These are phyloP conservation scores for Fusarium virguliforme DNA, from an alignment of 2,329 filamentous ascomycete species.

Conservation along the genomic window DNA sequence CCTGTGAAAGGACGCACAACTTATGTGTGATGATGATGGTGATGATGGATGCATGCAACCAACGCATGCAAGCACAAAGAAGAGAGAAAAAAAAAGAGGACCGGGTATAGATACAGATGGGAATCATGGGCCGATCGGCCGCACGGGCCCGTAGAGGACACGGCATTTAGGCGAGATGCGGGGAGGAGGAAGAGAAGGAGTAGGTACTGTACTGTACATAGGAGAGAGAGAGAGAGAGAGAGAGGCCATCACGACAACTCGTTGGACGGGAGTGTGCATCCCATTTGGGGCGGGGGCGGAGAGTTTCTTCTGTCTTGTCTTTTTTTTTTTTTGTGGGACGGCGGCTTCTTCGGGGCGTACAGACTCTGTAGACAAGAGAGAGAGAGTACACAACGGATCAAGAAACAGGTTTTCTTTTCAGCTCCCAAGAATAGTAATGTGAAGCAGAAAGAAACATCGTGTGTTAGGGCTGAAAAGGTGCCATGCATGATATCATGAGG, in stretches of 20 bases:
- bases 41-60: neutral
- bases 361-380: neutral
- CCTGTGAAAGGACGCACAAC: neutral
- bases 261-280: conserved; percentile 3
- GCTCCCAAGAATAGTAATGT: conserved; percentile 9
- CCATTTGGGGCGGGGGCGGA: conserved; percentile 16
- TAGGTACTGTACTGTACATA: neutral
- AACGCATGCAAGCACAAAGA: neutral
- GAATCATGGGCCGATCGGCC: conserved; percentile 20
- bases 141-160: conserved; percentile 27
- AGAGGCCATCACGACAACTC: conserved; percentile 8
- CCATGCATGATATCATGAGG: conserved; percentile 11
- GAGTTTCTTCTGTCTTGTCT: conserved; percentile 24
- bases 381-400: neutral
- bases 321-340: conserved; percentile 28
- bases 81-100: neutral
- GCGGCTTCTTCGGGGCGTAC: conserved; percentile 37
- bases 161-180: conserved; percentile 37
- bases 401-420: neutral
- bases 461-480: neutral
- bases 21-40: neutral
- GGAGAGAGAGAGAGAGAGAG: neutral
- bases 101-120: conserved; percentile 18
- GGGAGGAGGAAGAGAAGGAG: neutral
- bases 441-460: neutral